phyloP scores from a whole-genome alignment of 176 grass and related monocot genomes.

The Hordeum vulgare region DNA sequence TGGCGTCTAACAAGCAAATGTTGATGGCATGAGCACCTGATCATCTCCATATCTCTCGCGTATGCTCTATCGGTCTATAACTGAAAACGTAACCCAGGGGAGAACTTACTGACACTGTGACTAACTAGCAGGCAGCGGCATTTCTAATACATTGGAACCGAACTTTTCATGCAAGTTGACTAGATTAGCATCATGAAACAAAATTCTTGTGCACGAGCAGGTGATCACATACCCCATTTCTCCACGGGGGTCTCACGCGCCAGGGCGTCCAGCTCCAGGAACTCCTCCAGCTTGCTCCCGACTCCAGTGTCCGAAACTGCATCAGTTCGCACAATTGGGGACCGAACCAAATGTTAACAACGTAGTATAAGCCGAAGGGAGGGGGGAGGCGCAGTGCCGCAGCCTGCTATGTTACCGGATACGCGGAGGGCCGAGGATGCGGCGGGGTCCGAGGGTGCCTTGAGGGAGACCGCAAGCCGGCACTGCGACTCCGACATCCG shows the following conservation, averaged over 20 bases:
- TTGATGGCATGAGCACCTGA: background rate
- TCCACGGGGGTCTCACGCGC: conserved; percentile 2
- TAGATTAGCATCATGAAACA: background rate
- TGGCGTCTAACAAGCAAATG: background rate
- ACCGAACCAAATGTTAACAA: background rate
- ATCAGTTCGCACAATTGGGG: conserved; percentile 2
- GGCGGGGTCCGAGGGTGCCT: conserved; percentile 3
- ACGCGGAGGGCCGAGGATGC: conserved; percentile 23
- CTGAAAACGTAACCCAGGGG: background rate
- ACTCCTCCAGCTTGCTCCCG: conserved; percentile 64
- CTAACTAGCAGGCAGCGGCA: background rate
- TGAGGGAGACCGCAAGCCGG: conserved; percentile 51
- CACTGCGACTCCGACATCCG: conserved; percentile 59
- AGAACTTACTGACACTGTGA: background rate
- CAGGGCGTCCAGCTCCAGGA: conserved; percentile 32
- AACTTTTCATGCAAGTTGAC: background rate
- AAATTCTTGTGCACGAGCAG: background rate
- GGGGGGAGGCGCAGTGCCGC: background rate
- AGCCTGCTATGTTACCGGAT: conserved; percentile 28
- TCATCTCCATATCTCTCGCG: background rate
- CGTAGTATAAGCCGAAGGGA: background rate
- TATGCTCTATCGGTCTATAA: background rate
- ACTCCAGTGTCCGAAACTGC: conserved; percentile 74
- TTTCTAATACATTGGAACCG: background rate
- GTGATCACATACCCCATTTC: conserved; percentile 50